Conservation (phyloP, 2,329 filamentous ascomycete genomes). For the Aspergillus thermomutatus region DNA sequence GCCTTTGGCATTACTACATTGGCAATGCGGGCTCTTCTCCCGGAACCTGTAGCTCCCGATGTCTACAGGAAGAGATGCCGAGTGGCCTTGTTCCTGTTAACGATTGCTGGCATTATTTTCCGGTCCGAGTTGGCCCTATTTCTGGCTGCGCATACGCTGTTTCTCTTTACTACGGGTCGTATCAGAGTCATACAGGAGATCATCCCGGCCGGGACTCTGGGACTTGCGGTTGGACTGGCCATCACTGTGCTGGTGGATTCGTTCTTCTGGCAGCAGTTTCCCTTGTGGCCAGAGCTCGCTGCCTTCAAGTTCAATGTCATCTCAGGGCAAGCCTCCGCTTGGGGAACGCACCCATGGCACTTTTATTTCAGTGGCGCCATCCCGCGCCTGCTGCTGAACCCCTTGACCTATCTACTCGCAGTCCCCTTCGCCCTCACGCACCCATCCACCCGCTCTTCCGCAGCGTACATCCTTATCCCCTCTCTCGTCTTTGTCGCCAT, state of each 20-base stretch:
- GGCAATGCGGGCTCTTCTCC: slow-evolving; percentile 48
- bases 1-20: slow-evolving; percentile 67
- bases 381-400: slow-evolving; percentile 81
- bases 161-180: slow-evolving; percentile 57
- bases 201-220: slow-evolving; percentile 62
- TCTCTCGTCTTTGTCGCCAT: slow-evolving; percentile 68
- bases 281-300: slow-evolving; percentile 83
- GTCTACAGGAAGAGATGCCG: slow-evolving; percentile 50
- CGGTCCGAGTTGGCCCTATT: slow-evolving; percentile 85
- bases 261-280: slow-evolving; percentile 81
- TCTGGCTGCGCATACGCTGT: slow-evolving; percentile 63
- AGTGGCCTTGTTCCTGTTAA: slow-evolving; percentile 69
- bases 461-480: slow-evolving; percentile 60
- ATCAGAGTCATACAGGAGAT: slow-evolving; percentile 54
- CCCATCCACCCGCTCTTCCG: slow-evolving; percentile 48
- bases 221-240: slow-evolving; percentile 63
- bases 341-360: slow-evolving; percentile 82
- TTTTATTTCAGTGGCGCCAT: slow-evolving; percentile 82
- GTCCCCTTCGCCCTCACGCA: slow-evolving; percentile 52
- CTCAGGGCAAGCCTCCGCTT: slow-evolving; percentile 75
- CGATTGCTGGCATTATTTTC: slow-evolving; percentile 78
- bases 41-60: slow-evolving; percentile 30
- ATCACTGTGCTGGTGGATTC: slow-evolving; percentile 77
- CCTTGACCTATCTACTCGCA: slow-evolving; percentile 55
- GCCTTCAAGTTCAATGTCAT: slow-evolving; percentile 92